phyloP scores from a whole-genome alignment of 345 rosid species.

The Populus davidiana region DNA sequence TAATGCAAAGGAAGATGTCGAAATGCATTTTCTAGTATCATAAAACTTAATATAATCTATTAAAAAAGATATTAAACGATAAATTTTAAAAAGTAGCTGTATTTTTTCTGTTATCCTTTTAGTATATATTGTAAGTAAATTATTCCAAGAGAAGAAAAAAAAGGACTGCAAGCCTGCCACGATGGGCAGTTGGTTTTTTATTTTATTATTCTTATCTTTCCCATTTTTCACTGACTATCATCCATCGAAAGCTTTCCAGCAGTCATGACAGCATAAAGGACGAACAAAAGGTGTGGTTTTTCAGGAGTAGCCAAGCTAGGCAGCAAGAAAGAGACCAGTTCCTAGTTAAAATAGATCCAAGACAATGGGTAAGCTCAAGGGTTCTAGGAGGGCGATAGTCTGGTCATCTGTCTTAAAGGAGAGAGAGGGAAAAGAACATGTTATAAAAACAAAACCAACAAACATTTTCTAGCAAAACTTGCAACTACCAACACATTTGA shows the following conservation, averaged over 20 bases:
- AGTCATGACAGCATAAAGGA: too few relatives aligned
- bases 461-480: background rate
- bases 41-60: too few relatives aligned
- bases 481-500: background rate
- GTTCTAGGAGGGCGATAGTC: too few relatives aligned
- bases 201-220: background rate
- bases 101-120: too few relatives aligned
- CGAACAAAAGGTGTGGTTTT: background rate
- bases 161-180: background rate
- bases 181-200: background rate
- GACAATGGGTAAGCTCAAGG: too few relatives aligned
- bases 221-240: background rate
- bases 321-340: background rate
- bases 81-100: too few relatives aligned
- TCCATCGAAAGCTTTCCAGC: background rate
- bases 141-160: too few relatives aligned
- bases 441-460: background rate
- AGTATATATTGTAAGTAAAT: too few relatives aligned
- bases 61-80: too few relatives aligned
- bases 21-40: too few relatives aligned
- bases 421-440: background rate
- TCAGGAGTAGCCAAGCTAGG: background rate
- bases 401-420: background rate
- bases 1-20: too few relatives aligned
- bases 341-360: background rate